Evolutionary conservation across 805 yeast species (phyloP).

Genomic region (Kodamaea jinghongensis): DNA sequence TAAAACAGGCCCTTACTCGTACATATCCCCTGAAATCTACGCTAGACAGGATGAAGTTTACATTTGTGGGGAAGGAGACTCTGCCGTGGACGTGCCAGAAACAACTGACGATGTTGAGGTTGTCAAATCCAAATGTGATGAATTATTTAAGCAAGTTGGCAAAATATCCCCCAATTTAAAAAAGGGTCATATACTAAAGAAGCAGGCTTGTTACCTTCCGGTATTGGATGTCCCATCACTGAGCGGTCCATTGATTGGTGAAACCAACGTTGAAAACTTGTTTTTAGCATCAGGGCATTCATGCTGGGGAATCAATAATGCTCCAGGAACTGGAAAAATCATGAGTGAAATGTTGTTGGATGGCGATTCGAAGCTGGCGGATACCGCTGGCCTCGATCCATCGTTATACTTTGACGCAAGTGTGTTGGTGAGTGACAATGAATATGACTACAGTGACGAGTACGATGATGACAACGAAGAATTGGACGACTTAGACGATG

Average conservation of each 20-base stretch:
- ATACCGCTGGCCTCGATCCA: constrained; percentile 81
- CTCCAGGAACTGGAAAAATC: constrained; percentile 94
- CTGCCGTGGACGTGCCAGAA: constrained; percentile 86
- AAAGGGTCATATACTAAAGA: constrained; percentile 70
- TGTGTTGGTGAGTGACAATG: constrained; percentile 33
- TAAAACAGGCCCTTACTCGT: constrained; percentile 60
- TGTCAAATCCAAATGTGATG: constrained; percentile 83
- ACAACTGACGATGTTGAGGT: constrained; percentile 93
- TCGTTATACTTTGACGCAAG: constrained; percentile 80
- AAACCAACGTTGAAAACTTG: constrained; percentile 78
- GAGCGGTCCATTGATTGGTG: constrained; percentile 92
- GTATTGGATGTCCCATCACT: constrained; percentile 90
- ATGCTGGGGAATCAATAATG: constrained; percentile 98
- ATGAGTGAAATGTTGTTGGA: constrained; percentile 85
- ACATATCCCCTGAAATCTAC: constrained; percentile 90
- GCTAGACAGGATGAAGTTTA: constrained; percentile 95
- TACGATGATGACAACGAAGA: constrained; percentile 9
- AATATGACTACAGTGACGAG: constrained; percentile 10
- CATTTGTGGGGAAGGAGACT: constrained; percentile 96
- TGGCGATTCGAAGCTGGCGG: constrained; percentile 76
- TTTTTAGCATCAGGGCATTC: constrained; percentile 90
- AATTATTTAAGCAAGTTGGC: constrained; percentile 76
- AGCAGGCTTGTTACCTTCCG: constrained; percentile 95
- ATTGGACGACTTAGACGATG: constrained; percentile 6
- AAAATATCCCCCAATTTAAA: constrained; percentile 66